Base-by-base conservation (phyloP, 352 stramenopile genomes). In the Blastocystis sp. region DNA sequence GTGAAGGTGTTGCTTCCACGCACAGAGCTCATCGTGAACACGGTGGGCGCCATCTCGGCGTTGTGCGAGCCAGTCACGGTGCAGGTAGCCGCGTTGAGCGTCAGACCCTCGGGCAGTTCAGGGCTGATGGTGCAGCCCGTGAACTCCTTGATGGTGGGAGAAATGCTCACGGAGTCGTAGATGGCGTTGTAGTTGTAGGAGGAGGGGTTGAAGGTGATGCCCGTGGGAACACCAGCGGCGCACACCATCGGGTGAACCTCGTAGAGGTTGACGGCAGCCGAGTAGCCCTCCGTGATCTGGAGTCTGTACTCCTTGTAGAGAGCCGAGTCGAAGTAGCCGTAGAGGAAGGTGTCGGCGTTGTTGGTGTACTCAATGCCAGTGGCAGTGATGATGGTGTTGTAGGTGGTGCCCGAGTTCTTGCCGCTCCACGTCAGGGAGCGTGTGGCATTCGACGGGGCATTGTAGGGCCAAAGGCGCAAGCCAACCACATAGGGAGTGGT, bases 191-290 rank as follows among this genome's bases (percentile, higher is more conserved):
- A 53, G n/a, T 52, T 38, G n/a, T 81, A 81, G 48, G 5, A 28
- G 17, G 48, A 11, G 7, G 21, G 52, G 0, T 21, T 2, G 60
- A 67, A 81, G 11, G 38, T 19, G 41, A 81, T 81, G 21, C 1
- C 5, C 52, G 41, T 28, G 7, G 34, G 56, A 1, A 81, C 17
- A 11, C 38, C n/a, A 1, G 66, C 71, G 48, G 41, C 66, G 43
- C 71, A 81, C 5, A 81, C 71, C 41, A 81, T 45, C 17, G 48
- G 71, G 7, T 81, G 71, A n/a, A 81, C 43, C 48, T 81, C 71
- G 40, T 64, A 64, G 4, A 38, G 14, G 41, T 81, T 43, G 23
- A 62, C 43, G 41, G n/a, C 62, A 52, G 70, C 38, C 43, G 71
- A 48, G n/a, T n/a, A 45, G 10, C n/a, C 34, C 48, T 59, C 71